Evolutionary conservation across 768 basidiomycete species (phyloP), one percentile per base, ranked within the genome.

Genomic region (Clitopilus passeckerianus): DNA sequence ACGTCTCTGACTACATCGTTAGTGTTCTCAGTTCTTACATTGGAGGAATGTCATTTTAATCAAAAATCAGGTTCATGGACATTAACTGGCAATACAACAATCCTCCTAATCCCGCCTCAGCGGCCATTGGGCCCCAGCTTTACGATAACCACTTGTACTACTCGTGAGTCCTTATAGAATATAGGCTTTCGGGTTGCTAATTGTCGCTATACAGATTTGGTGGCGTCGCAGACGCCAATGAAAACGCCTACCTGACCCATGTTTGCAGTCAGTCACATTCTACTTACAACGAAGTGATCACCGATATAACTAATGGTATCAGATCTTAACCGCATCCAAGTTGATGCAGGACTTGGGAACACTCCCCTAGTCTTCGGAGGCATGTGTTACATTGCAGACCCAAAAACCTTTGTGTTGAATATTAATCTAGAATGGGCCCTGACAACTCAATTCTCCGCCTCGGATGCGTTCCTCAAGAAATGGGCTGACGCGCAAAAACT

Each of bases 101-200:
- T 69, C 87, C 84, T 16, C 12, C 87, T 5, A 93, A 93, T 66
- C 91, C 91, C 14, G 84, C 86, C 6, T 75, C 83, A 54, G 89
- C 86, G 23, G 78, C 80, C 5, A 79, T 80, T 46, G 91, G 91
- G 0, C 87, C 89, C 12, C 87, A 89, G 64, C 74, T 73, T 22
- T 93, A 92, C 63, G 91, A 93, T 64, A 88, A 90, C 57, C 91
- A 92, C 70, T 67, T 93, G 15, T 93, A 91, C 68, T 91, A 90
- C 66, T 82, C 76, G 84, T 88, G 65, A 67, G 86, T 71, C 30
- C 34, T 20, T 30, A 20, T 54, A 30, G 27, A 30, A 4, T 27
- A 6, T 24, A 54, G 20, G 43, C 41, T 27, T 44, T 34, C 53
- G 30, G 50, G 37, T 56, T 9, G 23, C 58, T 52, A 37, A 35